These are phyloP conservation scores for Ambrosiella beaveri DNA, from an alignment of 2,329 filamentous ascomycete genomes.

Conservation along the genomic window DNA sequence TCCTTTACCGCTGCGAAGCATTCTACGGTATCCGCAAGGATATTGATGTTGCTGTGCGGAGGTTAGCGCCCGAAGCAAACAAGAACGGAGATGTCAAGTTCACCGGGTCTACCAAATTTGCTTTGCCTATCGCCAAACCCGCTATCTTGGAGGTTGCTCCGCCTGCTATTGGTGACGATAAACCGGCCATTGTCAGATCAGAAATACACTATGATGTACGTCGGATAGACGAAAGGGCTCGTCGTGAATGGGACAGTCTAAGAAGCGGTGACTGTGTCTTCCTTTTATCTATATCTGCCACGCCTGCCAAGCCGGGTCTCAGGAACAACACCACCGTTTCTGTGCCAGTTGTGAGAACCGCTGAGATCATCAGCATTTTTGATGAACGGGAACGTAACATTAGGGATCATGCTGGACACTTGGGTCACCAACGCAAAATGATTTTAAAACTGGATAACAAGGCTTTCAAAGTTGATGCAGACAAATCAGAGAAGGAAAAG, in stretches of 20 bases:
- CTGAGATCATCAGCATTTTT: slow-evolving; percentile 69
- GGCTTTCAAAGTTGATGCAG: slow-evolving; percentile 62
- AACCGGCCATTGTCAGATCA: slow-evolving; percentile 69
- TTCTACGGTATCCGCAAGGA: slow-evolving; percentile 91
- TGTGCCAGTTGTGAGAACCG: slow-evolving; percentile 56
- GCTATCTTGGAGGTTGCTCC: slow-evolving; percentile 75
- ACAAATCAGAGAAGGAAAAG: slow-evolving; percentile 46
- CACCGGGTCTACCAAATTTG: slow-evolving; percentile 79
- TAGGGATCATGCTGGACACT: slow-evolving; percentile 42
- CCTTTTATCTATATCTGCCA: slow-evolving; percentile 45
- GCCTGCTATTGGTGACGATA: slow-evolving; percentile 63
- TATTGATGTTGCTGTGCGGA: slow-evolving; percentile 64
- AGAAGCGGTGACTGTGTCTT: slow-evolving; percentile 81
- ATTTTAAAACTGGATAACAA: slow-evolving; percentile 66
- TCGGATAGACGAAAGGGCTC: slow-evolving; percentile 55
- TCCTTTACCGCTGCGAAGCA: slow-evolving; percentile 74
- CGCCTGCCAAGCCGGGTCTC: slow-evolving; percentile 34
- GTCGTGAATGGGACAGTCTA: slow-evolving; percentile 78
- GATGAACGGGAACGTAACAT: slow-evolving; percentile 69
- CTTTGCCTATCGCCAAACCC: slow-evolving; percentile 68
- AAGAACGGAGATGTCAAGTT: slow-evolving; percentile 54
- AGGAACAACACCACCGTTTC: slow-evolving; percentile 36
- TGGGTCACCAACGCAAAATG: slow-evolving; percentile 35
- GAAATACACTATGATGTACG: slow-evolving; percentile 76
- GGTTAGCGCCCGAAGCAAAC: slow-evolving; percentile 52